Evolutionary conservation across 2,329 filamentous ascomycete genomes (phyloP).

Genomic region (Talaromyces pinophilus): DNA sequence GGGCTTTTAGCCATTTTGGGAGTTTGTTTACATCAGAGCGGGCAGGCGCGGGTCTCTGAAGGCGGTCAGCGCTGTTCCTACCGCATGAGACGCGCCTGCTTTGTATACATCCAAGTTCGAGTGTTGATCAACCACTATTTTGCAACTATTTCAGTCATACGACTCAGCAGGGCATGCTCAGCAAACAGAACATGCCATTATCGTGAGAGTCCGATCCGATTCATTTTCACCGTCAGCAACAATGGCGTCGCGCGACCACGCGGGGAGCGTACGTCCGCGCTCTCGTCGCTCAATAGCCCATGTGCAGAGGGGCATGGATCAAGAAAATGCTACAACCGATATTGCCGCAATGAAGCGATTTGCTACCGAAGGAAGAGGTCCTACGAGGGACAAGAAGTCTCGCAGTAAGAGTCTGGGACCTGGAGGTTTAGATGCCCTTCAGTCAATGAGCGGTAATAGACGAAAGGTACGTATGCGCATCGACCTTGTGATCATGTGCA

Average conservation of each 20-base stretch:
- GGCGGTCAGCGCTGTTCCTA: slow-evolving; percentile 9
- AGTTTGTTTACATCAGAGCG: slow-evolving; percentile 44
- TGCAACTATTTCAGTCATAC: not conserved
- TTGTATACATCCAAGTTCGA: slow-evolving; percentile 7
- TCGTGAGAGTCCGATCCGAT: not conserved
- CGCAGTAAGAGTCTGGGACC: slow-evolving; percentile 96
- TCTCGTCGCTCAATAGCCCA: slow-evolving; percentile 73
- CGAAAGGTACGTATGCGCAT: slow-evolving; percentile 64
- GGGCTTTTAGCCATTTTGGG: slow-evolving; percentile 35
- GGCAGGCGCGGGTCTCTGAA: slow-evolving; percentile 18
- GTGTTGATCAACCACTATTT: not conserved
- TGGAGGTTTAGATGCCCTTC: slow-evolving; percentile 80
- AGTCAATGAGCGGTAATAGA: slow-evolving; percentile 72
- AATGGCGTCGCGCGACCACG: slow-evolving; percentile 42
- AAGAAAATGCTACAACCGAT: slow-evolving; percentile 76
- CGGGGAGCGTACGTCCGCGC: slow-evolving; percentile 37
- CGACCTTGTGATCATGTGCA: too few species aligned
- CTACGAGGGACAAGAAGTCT: slow-evolving; percentile 61
- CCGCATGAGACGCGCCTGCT: slow-evolving; percentile 8
- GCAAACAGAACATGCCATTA: not conserved
- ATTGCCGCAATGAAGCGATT: slow-evolving; percentile 50
- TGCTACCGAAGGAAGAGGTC: slow-evolving; percentile 39
- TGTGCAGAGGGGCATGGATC: slow-evolving; percentile 59
- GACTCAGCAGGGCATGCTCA: not conserved
- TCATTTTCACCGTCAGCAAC: not conserved